Conservation (phyloP, 2,329 filamentous ascomycete species). For the Ophiostoma quercus region DNA sequence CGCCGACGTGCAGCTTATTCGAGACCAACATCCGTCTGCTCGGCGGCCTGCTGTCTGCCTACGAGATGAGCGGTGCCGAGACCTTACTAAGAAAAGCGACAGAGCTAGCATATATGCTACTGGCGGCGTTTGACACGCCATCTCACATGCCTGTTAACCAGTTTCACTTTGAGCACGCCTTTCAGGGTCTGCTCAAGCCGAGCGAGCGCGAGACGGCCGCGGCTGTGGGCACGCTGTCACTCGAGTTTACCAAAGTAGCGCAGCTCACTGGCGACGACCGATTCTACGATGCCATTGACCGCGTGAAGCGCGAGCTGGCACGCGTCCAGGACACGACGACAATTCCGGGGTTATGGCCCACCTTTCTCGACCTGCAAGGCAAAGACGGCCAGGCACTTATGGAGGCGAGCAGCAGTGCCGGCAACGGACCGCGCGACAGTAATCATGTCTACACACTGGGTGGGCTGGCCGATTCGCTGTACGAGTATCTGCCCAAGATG, state of each 20-base stretch:
- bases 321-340: conserved; percentile 61
- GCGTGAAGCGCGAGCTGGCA: conserved; percentile 66
- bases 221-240: conserved; percentile 55
- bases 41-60: conserved; percentile 32
- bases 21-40: conserved; percentile 35
- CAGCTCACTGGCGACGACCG: conserved; percentile 64
- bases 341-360: conserved; percentile 74
- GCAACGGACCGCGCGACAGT: conserved; percentile 24
- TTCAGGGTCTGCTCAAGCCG: conserved; percentile 11
- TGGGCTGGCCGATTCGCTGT: conserved; percentile 51
- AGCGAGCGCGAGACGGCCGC: conserved; percentile 30
- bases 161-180: conserved; percentile 17
- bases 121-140: conserved; percentile 62
- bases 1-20: conserved; percentile 38
- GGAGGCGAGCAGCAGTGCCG: conserved; percentile 24
- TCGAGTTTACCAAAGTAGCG: conserved; percentile 67
- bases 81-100: conserved; percentile 56
- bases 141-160: conserved; percentile 55
- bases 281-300: conserved; percentile 70
- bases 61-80: conserved; percentile 41
- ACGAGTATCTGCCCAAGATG: conserved; percentile 58
- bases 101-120: conserved; percentile 61
- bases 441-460: conserved; percentile 40
- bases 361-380: conserved; percentile 51
- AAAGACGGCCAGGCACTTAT: neutral